Evolutionary conservation across 305 asterid species (phyloP).

Genomic region (Fraxinus paxiana): DNA sequence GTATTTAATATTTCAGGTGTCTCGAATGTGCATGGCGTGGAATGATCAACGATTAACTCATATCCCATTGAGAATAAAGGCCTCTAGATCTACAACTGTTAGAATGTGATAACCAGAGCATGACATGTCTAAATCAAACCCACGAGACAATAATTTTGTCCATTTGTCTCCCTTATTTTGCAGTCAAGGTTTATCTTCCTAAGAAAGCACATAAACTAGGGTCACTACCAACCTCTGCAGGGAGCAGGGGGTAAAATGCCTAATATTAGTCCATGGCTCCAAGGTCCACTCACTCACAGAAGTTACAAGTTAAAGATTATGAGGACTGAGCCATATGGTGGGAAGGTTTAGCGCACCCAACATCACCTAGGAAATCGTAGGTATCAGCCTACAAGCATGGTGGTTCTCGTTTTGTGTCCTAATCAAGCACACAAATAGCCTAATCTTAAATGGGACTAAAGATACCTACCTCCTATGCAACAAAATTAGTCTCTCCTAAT

Average conservation of each 20-base stretch:
- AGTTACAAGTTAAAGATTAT: background rate
- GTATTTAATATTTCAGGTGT: background rate
- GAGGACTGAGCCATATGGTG: background rate
- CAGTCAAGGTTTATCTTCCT: background rate
- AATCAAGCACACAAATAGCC: background rate
- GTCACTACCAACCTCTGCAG: background rate
- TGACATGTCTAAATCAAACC: background rate
- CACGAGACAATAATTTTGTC: background rate
- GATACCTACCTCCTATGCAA: background rate
- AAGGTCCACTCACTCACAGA: background rate
- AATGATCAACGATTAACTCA: background rate
- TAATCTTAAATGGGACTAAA: background rate
- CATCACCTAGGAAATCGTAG: background rate
- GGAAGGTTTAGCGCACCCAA: background rate
- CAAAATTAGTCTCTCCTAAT: background rate
- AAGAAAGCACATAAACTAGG: background rate
- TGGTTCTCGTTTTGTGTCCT: background rate
- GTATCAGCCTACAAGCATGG: background rate
- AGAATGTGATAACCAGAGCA: background rate
- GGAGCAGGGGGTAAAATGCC: background rate
- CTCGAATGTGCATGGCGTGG: background rate
- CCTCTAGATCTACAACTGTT: background rate
- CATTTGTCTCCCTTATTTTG: background rate
- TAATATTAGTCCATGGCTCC: background rate
- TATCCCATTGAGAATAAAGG: background rate